Evolutionary conservation across 176 grass and related monocot genomes (phyloP), one percentile per base, ranked within the genome.

Genomic region (Juncus inflexus): DNA sequence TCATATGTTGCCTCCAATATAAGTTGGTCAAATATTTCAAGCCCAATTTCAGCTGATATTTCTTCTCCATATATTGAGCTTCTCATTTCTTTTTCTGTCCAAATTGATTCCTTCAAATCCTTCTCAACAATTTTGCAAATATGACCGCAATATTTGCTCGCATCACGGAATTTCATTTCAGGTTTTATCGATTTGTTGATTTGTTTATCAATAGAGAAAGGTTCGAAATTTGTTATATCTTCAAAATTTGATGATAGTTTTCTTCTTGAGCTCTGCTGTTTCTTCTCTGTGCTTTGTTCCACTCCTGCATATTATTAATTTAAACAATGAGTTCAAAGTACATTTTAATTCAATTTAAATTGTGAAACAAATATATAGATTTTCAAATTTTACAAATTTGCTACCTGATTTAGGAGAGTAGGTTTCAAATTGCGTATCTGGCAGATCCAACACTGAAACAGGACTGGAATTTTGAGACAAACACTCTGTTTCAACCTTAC

Each of bases 381-480:
- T 28, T 55, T 54, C 2, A 4, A 68, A 55, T 12, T 15, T 68
- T 53, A 3, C 6, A 55, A 68, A 55, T 7, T n/a, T 4, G 3
- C 42, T 58, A 85, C 92, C 92, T 86, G 77, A 79, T 69, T 35
- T 42, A 5, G 78, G 78, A 0, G 83, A 86, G 66, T 63, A 67
- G 35, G 60, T 66, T 80, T 71, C 54, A 50, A 80, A 74, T 8
- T 52, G 63, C 11, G 35, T 42, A 2, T 80, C 67, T 11, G 72
- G 63, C 39, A 63, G 58, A 42, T 86, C 62, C 38, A 96, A 65
- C 59, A 96, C 91, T n/a, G 91, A 90, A 76, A 91, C 87, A 51
- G 91, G 91, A 72, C 91, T 96, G 1, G 84, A 77, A 62, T 67
- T 52, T 49, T 72, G 53, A 13, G 12, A 67, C 39, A 5, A 42